Base-by-base conservation (phyloP, 352 stramenopile genomes). In the Pythium phragmiticola region DNA sequence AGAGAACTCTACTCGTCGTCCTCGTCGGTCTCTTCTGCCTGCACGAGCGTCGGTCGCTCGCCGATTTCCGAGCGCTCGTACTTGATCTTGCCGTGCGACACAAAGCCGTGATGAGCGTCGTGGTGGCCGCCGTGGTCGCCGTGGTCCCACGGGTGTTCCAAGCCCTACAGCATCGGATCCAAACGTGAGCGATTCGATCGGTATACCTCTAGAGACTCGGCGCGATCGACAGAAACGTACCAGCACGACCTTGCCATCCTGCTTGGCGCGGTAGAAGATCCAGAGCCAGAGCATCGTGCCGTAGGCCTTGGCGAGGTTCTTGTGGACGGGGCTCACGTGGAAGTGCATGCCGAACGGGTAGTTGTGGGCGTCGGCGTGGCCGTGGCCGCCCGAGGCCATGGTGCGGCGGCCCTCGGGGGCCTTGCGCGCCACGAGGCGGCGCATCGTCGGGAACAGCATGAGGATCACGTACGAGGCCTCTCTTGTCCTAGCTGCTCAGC, bases 221-320 rank as follows among this genome's bases (percentile, higher is more conserved):
- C 43, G 7, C 14, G n/a, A 17, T 19, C 1, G n/a, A 23, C 2
- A 34, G 5, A 4, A 2, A 78, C 78, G 63, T 72, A 94, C 85
- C 69, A 96, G 62, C 21, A 96, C 47, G 50, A 76, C 83, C 53
- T 76, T 76, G 57, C 88, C 88, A 67, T 96, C 88, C 68, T 96
- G 63, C 76, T 96, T 96, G 75, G 86, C 84, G 47, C 88, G 82
- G 66, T 80, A 95, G 73, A 96, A 96, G 69, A 96, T 72, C 88
- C 88, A 96, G 57, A 96, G 80, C 88, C 88, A 96, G 43, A 92
- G 81, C 79, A 96, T 89, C 36, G 83, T 93, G 74, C 86, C 87
- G 69, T 96, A 93, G n/a, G 83, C 84, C 57, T 90, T 70, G 51
- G 70, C 87, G 51, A 94, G 69, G 72, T 93, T 90, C 76, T 94